phyloP scores from a whole-genome alignment of 2,329 filamentous ascomycete genomes.

The Calonectria naviculata region DNA sequence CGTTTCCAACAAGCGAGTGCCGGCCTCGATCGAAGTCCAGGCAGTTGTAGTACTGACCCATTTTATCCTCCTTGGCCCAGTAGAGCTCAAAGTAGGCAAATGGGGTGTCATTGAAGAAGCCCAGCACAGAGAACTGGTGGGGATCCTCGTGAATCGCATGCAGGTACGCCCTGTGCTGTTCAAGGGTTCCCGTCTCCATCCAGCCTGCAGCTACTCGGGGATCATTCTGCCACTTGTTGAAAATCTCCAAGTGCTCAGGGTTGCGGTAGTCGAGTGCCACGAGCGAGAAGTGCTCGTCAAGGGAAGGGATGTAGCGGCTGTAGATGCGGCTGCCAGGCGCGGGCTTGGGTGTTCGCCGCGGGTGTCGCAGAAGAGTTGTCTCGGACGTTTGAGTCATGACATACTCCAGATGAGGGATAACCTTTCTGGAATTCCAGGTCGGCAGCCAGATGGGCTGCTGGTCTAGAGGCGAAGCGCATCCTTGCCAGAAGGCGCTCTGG shows the following conservation, averaged over 20 bases:
- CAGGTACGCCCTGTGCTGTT: background rate
- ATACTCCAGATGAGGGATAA: background rate
- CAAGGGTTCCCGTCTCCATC: background rate
- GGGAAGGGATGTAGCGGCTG: background rate
- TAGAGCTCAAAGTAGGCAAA: background rate
- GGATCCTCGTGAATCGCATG: background rate
- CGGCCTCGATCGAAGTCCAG: background rate
- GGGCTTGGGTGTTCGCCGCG: background rate
- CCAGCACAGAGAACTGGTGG: background rate
- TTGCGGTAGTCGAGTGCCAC: background rate
- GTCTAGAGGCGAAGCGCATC: background rate
- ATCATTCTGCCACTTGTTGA: background rate
- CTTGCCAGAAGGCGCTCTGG: background rate
- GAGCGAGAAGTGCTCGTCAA: background rate
- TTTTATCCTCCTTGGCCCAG: background rate
- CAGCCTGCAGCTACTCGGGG: background rate
- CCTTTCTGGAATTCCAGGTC: background rate
- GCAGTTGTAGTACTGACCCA: background rate
- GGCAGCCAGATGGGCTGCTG: background rate
- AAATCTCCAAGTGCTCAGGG: background rate
- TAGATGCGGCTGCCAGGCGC: background rate
- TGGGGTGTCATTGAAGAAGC: background rate
- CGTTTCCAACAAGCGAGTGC: background rate
- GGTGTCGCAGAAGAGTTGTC: background rate
- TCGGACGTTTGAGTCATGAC: background rate